Conservation (phyloP, 2,329 filamentous ascomycete genomes). For the Cercospora berteroae region DNA sequence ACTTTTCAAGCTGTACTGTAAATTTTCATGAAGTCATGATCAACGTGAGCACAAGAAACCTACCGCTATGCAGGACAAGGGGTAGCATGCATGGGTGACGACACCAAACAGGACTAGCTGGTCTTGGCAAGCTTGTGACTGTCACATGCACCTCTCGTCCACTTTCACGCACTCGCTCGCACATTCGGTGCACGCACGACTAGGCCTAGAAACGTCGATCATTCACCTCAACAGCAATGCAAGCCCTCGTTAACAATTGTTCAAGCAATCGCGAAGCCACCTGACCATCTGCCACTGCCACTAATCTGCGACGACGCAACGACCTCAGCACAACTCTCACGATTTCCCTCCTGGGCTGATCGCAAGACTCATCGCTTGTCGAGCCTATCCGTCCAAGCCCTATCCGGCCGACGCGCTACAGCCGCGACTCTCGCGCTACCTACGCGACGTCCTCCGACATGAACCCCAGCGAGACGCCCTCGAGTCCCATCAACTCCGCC, state of each 20-base stretch:
- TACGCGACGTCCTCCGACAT: neutral
- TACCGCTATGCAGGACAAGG: neutral
- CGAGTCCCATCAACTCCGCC: slow-evolving; percentile 15
- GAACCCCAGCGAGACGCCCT: slow-evolving; percentile 3
- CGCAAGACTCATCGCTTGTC: neutral
- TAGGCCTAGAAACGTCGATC: neutral
- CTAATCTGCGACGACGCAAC: neutral
- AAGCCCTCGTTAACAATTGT: neutral
- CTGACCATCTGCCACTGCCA: neutral
- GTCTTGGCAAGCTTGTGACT: neutral
- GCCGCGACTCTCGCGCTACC: neutral
- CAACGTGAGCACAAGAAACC: neutral
- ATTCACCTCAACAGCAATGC: neutral
- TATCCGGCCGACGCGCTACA: neutral
- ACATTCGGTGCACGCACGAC: neutral
- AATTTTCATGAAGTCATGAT: neutral
- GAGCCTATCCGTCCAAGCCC: too few relatives aligned
- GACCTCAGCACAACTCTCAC: neutral
- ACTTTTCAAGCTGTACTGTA: neutral
- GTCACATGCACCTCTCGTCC: neutral
- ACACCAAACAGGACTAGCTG: neutral
- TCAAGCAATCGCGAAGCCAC: neutral
- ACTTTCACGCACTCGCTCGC: neutral
- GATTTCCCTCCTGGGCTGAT: neutral
- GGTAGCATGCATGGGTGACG: neutral